Evolutionary conservation across 192 early-diverging fungal species (phyloP).

Genomic region (Dissophora globulifera): DNA sequence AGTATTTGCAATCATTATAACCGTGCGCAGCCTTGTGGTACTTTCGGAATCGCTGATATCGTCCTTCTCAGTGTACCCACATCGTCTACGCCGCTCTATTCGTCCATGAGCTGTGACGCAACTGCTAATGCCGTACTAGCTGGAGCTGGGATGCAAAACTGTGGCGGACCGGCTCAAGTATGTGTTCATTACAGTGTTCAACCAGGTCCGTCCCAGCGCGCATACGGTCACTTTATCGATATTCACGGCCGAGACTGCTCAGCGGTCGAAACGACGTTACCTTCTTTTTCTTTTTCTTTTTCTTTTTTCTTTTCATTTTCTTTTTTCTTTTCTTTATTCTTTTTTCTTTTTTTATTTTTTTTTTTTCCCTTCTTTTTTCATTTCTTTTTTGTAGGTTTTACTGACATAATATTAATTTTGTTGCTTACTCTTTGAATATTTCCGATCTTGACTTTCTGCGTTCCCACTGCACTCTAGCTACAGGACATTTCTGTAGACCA

Average conservation of each 20-base stretch:
- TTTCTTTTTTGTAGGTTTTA: too few species aligned
- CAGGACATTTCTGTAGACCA: slow-evolving; percentile 72
- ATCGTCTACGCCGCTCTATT: slow-evolving; percentile 73
- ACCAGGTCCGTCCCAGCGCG: slow-evolving; percentile 87
- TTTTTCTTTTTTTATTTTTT: too few species aligned
- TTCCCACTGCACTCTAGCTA: too few species aligned
- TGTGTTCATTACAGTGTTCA: slow-evolving; percentile 98
- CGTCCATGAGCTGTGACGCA: slow-evolving; percentile 71
- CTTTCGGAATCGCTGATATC: slow-evolving; percentile 74
- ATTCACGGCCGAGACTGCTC: slow-evolving; percentile 83
- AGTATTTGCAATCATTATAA: slow-evolving; percentile 90
- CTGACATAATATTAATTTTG: too few species aligned
- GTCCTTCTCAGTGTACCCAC: slow-evolving; percentile 67
- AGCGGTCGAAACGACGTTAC: slow-evolving; percentile 56
- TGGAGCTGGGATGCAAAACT: slow-evolving; percentile 89
- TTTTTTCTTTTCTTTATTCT: too few species aligned
- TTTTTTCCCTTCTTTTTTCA: too few species aligned
- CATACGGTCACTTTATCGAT: slow-evolving; percentile 89
- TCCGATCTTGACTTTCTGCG: too few species aligned
- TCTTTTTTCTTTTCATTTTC: too few species aligned
- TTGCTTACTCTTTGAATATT: slow-evolving; percentile 2
- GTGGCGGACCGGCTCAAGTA: slow-evolving; percentile 98
- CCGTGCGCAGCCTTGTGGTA: slow-evolving; percentile 89
- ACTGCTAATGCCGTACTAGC: slow-evolving; percentile 82
- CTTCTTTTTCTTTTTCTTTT: too few species aligned